A percentile compares a stretch with the other conserved stretches of the same genome.
phyloP scores from a whole-genome alignment of 1,284 basidiomycete species.

The Marasmius tenuissimus region DNA sequence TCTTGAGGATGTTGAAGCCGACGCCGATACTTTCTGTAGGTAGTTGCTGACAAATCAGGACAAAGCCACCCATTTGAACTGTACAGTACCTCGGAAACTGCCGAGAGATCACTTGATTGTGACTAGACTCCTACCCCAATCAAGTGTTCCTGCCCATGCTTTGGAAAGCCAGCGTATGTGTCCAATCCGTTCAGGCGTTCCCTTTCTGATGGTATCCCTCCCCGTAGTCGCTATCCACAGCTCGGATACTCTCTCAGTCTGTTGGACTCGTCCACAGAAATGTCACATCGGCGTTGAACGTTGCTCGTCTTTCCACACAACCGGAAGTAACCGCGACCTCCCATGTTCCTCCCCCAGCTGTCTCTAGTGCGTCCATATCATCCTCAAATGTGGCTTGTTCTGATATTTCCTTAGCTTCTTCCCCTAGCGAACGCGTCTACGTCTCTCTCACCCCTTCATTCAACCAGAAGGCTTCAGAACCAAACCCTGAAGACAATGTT shows the following conservation, averaged over 20 bases:
- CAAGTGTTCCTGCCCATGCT: not conserved
- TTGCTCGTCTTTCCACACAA: not conserved
- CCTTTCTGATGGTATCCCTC: not conserved
- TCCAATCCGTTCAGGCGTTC: not conserved
- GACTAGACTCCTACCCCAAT: not conserved
- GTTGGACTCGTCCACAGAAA: not conserved
- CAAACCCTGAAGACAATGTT: constrained; percentile 45
- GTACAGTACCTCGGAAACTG: not conserved
- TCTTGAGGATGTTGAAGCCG: constrained; percentile 43
- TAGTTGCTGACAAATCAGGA: constrained; percentile 2
- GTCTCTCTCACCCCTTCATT: constrained; percentile 60
- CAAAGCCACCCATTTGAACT: not conserved
- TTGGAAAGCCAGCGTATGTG: constrained; percentile 3
- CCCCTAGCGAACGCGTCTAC: constrained; percentile 51
- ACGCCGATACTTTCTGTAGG: constrained; percentile 19
- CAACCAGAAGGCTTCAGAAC: constrained; percentile 38
- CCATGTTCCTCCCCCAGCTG: not conserved
- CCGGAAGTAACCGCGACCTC: not conserved
- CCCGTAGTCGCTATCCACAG: not conserved
- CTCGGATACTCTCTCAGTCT: not conserved
- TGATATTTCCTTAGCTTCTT: constrained; percentile 30
- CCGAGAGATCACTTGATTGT: not conserved
- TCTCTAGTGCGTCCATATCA: constrained; percentile 1
- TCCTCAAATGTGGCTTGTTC: not conserved
- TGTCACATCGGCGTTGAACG: not conserved